Evolutionary conservation across 352 stramenopile species (phyloP).

Genomic region (Pythium vanterpoolii): DNA sequence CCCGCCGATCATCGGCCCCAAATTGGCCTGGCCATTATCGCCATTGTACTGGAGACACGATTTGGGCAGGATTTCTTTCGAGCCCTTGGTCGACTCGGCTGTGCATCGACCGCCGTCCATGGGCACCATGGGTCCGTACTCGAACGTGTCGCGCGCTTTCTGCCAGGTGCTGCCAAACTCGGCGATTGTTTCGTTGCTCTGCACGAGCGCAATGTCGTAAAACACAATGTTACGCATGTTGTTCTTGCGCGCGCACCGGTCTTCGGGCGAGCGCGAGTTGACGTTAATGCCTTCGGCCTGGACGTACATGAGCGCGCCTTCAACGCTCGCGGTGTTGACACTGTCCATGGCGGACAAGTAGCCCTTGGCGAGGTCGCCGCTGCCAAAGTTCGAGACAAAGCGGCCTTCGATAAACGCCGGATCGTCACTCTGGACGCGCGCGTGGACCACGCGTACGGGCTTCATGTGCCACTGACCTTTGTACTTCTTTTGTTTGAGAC

Average conservation of each 20-base stretch:
- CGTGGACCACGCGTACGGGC: constrained; percentile 58
- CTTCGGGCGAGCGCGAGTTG: constrained; percentile 37
- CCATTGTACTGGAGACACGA: constrained; percentile 51
- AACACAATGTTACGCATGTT: constrained; percentile 53
- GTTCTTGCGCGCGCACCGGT: constrained; percentile 62
- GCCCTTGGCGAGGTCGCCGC: constrained; percentile 43
- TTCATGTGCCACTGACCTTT: constrained; percentile 64
- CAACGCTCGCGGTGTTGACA: constrained; percentile 39
- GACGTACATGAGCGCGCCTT: constrained; percentile 82
- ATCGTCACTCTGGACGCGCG: constrained; percentile 72
- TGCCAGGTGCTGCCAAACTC: constrained; percentile 32
- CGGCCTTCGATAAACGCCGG: constrained; percentile 50
- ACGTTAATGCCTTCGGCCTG: constrained; percentile 81
- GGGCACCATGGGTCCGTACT: constrained; percentile 46
- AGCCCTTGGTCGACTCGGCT: constrained; percentile 18
- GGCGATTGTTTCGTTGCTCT: constrained; percentile 46
- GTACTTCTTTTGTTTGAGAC: constrained; percentile 21
- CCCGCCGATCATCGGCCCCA: constrained; percentile 57
- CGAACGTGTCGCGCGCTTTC: constrained; percentile 24
- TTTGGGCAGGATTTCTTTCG: constrained; percentile 26
- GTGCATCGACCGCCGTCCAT: constrained; percentile 45
- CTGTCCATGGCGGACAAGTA: constrained; percentile 49
- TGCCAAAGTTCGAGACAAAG: constrained; percentile 65
- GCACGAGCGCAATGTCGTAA: constrained; percentile 46
- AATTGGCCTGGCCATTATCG: constrained; percentile 31